Evolutionary conservation across 2,329 filamentous ascomycete genomes (phyloP).

Genomic region (Pseudofabraea citricarpa): DNA sequence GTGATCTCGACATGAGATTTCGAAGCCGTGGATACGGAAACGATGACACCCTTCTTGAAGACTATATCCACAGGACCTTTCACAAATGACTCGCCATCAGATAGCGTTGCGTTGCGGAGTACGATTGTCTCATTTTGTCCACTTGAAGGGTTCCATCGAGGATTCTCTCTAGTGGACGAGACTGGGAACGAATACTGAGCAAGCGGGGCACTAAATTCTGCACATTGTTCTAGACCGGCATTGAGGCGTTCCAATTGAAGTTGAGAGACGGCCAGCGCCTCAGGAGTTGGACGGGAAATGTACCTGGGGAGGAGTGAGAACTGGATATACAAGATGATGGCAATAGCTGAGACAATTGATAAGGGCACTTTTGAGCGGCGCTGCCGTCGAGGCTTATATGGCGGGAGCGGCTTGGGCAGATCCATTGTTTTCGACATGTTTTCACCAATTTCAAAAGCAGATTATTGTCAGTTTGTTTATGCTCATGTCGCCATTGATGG

Average conservation of each 20-base stretch:
- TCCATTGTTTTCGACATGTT: too few relatives aligned
- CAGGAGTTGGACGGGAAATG: constrained; percentile 12
- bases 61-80: constrained; percentile 31
- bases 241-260: constrained; percentile 17
- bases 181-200: constrained; percentile 19
- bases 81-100: constrained; percentile 35
- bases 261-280: constrained; percentile 12
- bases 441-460: too few relatives aligned
- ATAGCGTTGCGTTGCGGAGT: constrained; percentile 36
- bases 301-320: constrained; percentile 21
- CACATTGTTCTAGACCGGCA: constrained; percentile 22
- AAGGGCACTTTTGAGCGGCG: constrained; percentile 8
- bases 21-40: constrained; percentile 22
- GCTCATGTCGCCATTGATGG: too few relatives aligned
- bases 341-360: constrained; percentile 15
- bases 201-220: constrained; percentile 17
- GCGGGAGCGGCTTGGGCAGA: too few relatives aligned
- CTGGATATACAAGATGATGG: constrained; percentile 16
- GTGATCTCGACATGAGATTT: constrained; percentile 8
- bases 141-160: constrained; percentile 33
- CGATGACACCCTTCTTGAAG: constrained; percentile 34
- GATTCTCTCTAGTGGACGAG: constrained; percentile 26
- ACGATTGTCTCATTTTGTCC: constrained; percentile 34
- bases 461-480: too few relatives aligned
- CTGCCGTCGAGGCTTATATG: background rate